phyloP scores from a whole-genome alignment of 768 basidiomycete genomes.

The Tylopilus rubrobrunneus region DNA sequence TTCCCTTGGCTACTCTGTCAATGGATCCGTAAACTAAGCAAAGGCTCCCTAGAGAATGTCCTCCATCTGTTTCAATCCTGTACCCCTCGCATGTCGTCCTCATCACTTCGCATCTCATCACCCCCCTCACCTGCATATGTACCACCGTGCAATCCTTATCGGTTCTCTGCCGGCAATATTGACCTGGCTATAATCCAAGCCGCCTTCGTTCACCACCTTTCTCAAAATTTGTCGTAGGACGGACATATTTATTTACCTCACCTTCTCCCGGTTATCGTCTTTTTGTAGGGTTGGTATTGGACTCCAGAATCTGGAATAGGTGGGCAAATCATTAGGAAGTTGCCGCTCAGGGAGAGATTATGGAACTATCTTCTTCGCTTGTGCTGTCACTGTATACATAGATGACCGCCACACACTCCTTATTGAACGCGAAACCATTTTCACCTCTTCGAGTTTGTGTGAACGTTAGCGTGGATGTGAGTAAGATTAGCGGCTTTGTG shows the following conservation, averaged over 20 bases:
- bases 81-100: neutral
- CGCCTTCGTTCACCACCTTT: conserved; percentile 19
- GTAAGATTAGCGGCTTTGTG: no score
- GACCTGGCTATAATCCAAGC: conserved; percentile 2
- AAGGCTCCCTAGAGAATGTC: neutral
- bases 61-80: neutral
- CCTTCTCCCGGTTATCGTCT: neutral
- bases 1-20: neutral
- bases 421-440: conserved; percentile 9
- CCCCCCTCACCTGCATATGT: neutral
- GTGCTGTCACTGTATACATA: neutral
- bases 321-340: conserved; percentile 5
- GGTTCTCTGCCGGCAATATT: conserved; percentile 3
- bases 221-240: conserved; percentile 10
- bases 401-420: conserved; percentile 9
- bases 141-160: conserved; percentile 1
- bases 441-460: neutral
- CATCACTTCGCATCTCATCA: neutral
- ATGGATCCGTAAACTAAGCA: neutral
- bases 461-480: no score
- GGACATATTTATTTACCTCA: conserved; percentile 8
- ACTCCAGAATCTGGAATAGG: conserved; percentile 1
- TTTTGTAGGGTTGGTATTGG: conserved; percentile 5
- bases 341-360: conserved; percentile 1
- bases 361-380: neutral